A percentile compares a stretch with the other conserved stretches of the same genome.
These are phyloP conservation scores for Metarhizium album DNA, from an alignment of 2,329 filamentous ascomycete species.

Conservation along the genomic window DNA sequence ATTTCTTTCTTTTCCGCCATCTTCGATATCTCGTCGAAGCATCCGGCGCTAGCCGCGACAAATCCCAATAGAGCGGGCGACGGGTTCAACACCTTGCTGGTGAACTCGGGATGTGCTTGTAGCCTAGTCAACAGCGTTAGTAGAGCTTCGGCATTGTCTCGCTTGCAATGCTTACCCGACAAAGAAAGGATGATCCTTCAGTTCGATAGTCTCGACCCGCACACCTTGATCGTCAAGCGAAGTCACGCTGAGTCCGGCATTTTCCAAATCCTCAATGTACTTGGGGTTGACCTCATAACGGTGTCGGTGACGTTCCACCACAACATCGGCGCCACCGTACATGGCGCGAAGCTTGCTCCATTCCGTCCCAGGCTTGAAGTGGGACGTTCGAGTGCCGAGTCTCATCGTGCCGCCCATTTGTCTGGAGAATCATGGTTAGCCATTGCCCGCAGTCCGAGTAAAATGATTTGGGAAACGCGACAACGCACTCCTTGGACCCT, in stretches of 20 bases:
- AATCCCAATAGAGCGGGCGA: conserved; percentile 56
- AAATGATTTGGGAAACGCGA: neutral
- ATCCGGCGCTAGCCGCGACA: conserved; percentile 47
- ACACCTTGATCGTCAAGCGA: conserved; percentile 69
- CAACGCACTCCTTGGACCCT: conserved; percentile 26
- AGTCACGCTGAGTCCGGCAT: conserved; percentile 51
- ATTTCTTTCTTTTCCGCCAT: neutral
- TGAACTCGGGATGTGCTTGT: conserved; percentile 83
- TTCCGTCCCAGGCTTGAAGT: conserved; percentile 65
- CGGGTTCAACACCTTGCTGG: conserved; percentile 62
- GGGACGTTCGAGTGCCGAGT: conserved; percentile 61
- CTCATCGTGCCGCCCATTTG: conserved; percentile 79
- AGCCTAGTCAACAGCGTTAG: conserved; percentile 33
- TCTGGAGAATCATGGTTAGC: neutral
- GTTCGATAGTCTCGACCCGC: conserved; percentile 74
- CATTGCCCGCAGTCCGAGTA: neutral
- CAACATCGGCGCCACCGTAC: conserved; percentile 48
- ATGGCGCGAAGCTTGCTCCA: conserved; percentile 69
- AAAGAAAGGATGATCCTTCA: conserved; percentile 75
- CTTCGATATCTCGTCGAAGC: conserved; percentile 36
- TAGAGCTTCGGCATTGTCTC: neutral
- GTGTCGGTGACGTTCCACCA: conserved; percentile 73
- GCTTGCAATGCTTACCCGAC: conserved; percentile 30
- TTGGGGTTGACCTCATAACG: conserved; percentile 85
- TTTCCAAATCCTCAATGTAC: conserved; percentile 57